Evolutionary conservation across 2,329 filamentous ascomycete genomes (phyloP).

Genomic region (Sporothrix phasma): DNA sequence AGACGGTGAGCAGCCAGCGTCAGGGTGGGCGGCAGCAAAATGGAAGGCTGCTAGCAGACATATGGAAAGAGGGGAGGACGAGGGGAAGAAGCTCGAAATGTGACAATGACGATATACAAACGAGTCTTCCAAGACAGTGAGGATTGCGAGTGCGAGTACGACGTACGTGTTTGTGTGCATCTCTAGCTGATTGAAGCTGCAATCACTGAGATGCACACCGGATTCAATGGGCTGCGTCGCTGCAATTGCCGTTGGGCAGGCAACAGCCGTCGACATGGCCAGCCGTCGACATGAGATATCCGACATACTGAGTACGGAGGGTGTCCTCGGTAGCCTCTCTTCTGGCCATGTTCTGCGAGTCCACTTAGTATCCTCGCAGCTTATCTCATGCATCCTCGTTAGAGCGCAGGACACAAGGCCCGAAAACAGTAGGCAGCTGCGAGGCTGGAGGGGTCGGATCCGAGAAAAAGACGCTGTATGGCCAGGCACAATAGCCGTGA

Average conservation of each 20-base stretch:
- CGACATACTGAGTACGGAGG: too few species aligned
- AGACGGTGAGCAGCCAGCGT: conserved; percentile 7
- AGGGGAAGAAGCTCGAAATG: not conserved
- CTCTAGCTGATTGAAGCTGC: not conserved
- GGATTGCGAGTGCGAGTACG: not conserved
- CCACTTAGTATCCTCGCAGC: not conserved
- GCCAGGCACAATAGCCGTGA: not conserved
- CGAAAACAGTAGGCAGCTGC: not conserved
- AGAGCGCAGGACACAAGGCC: not conserved
- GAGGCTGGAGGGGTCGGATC: not conserved
- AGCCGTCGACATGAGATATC: too few species aligned
- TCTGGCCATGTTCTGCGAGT: too few species aligned
- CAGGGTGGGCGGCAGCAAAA: not conserved
- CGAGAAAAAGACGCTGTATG: not conserved
- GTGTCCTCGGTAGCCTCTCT: not conserved
- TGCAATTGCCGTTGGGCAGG: not conserved
- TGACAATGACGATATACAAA: not conserved
- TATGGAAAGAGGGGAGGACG: not conserved
- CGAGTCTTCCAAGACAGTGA: not conserved
- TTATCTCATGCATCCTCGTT: too few species aligned
- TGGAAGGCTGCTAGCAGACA: not conserved
- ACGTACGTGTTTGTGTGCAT: not conserved
- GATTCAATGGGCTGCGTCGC: not conserved
- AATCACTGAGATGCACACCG: not conserved
- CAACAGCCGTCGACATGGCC: not conserved